Percentiles rank a stretch among this genome's conserved stretches.
Evolutionary conservation across 257 asterid genomes (phyloP).

Genomic region (Solanum verrucosum): DNA sequence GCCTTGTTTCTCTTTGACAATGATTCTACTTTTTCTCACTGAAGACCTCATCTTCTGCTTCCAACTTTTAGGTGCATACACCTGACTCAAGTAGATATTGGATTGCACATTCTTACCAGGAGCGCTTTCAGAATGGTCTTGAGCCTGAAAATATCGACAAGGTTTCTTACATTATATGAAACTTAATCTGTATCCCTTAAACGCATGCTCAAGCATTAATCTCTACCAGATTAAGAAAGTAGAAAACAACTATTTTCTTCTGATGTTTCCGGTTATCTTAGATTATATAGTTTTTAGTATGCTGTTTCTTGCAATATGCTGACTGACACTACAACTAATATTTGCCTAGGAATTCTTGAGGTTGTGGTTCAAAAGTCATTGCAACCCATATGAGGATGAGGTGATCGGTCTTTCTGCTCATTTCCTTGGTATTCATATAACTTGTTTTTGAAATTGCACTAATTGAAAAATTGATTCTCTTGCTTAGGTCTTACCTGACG

Average conservation of each 20-base stretch:
- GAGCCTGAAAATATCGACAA: conserved; percentile 97
- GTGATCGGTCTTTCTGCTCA: conserved; percentile 11
- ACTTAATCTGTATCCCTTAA: background rate
- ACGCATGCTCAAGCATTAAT: background rate
- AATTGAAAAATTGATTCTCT: background rate
- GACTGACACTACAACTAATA: conserved; percentile 11
- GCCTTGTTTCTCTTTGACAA: background rate
- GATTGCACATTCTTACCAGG: conserved; percentile 65
- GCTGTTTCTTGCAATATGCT: background rate
- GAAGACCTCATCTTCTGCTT: background rate
- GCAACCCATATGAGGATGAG: conserved; percentile 90
- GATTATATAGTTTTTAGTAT: background rate
- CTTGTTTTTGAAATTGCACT: background rate
- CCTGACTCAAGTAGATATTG: conserved; percentile 98
- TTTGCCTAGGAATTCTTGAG: conserved; percentile 82
- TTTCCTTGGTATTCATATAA: background rate
- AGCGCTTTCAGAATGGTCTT: conserved; percentile 56
- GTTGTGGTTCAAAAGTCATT: conserved; percentile 84
- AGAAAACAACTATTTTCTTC: background rate
- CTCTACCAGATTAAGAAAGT: background rate
- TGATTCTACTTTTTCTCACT: background rate
- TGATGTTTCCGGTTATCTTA: background rate
- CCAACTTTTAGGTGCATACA: conserved; percentile 63
- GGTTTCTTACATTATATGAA: conserved; percentile 29
- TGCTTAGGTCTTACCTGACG: conserved; percentile 78